A percentile compares a stretch with the other conserved stretches of the same genome.
Conservation (phyloP, 345 rosid species). For the Pistacia atlantica region DNA sequence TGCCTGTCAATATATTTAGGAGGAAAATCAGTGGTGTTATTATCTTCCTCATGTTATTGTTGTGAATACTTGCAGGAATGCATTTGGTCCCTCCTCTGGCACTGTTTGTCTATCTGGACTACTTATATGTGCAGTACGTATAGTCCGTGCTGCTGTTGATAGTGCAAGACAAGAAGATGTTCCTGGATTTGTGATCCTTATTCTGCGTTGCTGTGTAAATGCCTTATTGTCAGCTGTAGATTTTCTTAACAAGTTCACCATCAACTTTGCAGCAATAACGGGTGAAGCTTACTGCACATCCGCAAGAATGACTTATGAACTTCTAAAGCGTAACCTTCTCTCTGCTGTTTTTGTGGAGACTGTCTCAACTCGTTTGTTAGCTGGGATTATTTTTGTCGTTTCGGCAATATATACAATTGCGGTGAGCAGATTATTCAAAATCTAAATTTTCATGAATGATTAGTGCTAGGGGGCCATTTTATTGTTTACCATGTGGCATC, state of each 20-base stretch:
- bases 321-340: slow-evolving; percentile 82
- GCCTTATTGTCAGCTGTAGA: slow-evolving; percentile 62
- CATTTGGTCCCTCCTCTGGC: slow-evolving; percentile 86
- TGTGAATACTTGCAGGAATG: slow-evolving; percentile 59
- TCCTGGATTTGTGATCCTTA: slow-evolving; percentile 65
- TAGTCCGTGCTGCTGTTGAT: slow-evolving; percentile 83
- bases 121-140: slow-evolving; percentile 63
- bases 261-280: slow-evolving; percentile 88
- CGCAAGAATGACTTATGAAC: slow-evolving; percentile 90
- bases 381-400: slow-evolving; percentile 69
- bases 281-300: slow-evolving; percentile 90
- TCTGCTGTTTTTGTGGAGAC: slow-evolving; percentile 92
- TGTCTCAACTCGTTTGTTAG: slow-evolving; percentile 72
- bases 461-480: not conserved
- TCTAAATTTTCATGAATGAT: not conserved
- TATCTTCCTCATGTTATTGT: slow-evolving; percentile 3
- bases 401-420: slow-evolving; percentile 79
- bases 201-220: slow-evolving; percentile 65
- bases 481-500: not conserved
- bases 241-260: slow-evolving; percentile 89
- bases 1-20: not conserved
- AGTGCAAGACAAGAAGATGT: slow-evolving; percentile 72
- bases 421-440: slow-evolving; percentile 40
- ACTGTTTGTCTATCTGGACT: slow-evolving; percentile 89
- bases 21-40: slow-evolving; percentile 2